A percentile compares a stretch with the other conserved stretches of the same genome.
Evolutionary conservation across 2,329 filamentous ascomycete species (phyloP).

Genomic region (Talaromyces sp.): DNA sequence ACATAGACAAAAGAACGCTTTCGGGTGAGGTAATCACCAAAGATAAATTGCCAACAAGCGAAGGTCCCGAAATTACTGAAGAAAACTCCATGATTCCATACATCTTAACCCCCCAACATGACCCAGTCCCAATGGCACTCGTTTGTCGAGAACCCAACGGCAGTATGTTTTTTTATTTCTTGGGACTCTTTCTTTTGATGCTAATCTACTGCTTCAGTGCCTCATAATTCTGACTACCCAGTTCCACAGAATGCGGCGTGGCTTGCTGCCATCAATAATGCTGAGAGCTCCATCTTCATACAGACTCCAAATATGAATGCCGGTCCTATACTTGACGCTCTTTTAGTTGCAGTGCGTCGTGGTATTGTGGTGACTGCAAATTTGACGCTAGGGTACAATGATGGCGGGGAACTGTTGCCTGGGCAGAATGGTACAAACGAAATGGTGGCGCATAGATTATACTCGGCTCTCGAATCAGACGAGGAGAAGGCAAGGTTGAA

Average conservation of each 20-base stretch:
- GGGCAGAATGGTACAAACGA: conserved; percentile 73
- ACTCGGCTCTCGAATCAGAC: conserved; percentile 50
- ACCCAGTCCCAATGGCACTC: conserved; percentile 64
- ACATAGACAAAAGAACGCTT: conserved; percentile 8
- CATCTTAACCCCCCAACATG: conserved; percentile 49
- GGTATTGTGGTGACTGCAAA: conserved; percentile 66
- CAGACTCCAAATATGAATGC: conserved; percentile 75
- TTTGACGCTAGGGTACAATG: conserved; percentile 74
- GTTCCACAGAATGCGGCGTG: conserved; percentile 74
- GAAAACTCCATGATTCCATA: conserved; percentile 63
- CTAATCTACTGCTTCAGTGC: conserved; percentile 26
- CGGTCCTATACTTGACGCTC: conserved; percentile 58
- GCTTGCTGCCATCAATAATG: conserved; percentile 64
- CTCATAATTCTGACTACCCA: conserved; percentile 55
- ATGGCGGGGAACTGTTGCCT: conserved; percentile 69
- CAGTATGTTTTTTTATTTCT: conserved; percentile 19
- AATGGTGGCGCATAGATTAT: conserved; percentile 59
- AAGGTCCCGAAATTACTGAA: conserved; percentile 51
- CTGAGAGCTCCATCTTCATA: conserved; percentile 63
- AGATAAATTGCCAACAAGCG: conserved; percentile 51
- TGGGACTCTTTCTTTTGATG: not conserved
- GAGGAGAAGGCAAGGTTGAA: conserved; percentile 49
- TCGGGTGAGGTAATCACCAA: conserved; percentile 12
- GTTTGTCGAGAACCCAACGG: conserved; percentile 67
- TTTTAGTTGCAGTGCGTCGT: conserved; percentile 60